Evolutionary conservation across 139 green algal species (phyloP), one percentile per base, ranked within the genome.

Genomic region (Coelastrella sp.): DNA sequence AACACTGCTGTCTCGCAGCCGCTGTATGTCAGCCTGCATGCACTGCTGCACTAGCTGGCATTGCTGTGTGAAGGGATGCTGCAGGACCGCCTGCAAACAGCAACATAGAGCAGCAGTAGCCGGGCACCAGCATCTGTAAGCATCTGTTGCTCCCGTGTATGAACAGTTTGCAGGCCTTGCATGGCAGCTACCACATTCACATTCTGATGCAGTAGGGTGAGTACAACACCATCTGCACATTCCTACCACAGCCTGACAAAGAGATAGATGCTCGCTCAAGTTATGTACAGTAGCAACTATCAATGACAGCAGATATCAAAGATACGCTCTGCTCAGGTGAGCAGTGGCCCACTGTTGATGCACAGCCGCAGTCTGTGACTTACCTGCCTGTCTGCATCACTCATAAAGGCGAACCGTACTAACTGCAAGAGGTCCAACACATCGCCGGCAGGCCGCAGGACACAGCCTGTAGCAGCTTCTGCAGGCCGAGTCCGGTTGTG

Each of bases 361-460:
- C 61, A 71, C 11, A 71, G 61, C 61, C 11, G 61, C 61, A 19
- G 61, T 76, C 68, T 76, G 68, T 76, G 10, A 5, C 75, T 57
- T 60, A 95, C 89, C 89, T 92, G 73, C 17, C 95, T 83, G 75
- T 96, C 92, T 4, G 68, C 73, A 6, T 91, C 80, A 5, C 5
- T 80, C 94, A 97, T 97, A 10, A 89, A 78, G 3, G 22, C 66
- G 68, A 91, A 91, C 11, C 85, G 80, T 56, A 93, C 90, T 65
- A 93, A 80, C 14, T 75, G 90, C 65, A 91, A 20, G 8, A 90
- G 83, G 16, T 59, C 22, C 3, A 74, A 75, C 79, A 92, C 68
- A 32, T 83, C 64, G 2, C 1, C 66, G 3, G 66, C 56, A 3
- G 80, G 22, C 3, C 88, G 66, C 4, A 16, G 4, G n/a, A 85